A percentile compares a stretch with the other conserved stretches of the same genome.
phyloP scores from a whole-genome alignment of 305 asterid genomes.

The Fraxinus albicans region DNA sequence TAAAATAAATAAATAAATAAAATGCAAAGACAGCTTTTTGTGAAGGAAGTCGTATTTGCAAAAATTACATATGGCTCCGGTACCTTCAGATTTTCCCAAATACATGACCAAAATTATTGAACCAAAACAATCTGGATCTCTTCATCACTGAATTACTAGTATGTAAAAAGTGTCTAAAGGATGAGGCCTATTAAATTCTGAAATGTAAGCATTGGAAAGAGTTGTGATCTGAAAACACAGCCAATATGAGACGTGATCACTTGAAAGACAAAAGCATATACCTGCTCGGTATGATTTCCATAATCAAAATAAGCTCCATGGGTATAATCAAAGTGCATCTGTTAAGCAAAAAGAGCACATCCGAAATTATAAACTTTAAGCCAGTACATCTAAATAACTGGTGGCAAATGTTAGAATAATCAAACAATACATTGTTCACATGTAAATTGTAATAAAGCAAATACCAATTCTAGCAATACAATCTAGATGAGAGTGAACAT shows the following conservation, averaged over 20 bases:
- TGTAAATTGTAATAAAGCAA: neutral
- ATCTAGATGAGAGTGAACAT: neutral
- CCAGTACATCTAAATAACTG: neutral
- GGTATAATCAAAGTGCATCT: slow-evolving; percentile 80
- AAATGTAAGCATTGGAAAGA: slow-evolving; percentile 15
- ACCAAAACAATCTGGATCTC: slow-evolving; percentile 10
- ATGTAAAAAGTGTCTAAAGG: slow-evolving; percentile 1
- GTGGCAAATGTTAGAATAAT: neutral
- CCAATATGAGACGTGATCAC: slow-evolving; percentile 15
- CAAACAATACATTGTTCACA: neutral
- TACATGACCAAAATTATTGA: neutral
- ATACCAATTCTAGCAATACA: neutral
- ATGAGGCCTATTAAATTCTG: slow-evolving; percentile 5
- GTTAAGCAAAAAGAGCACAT: slow-evolving; percentile 29
- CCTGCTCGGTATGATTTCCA: slow-evolving; percentile 94
- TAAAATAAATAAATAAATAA: too few species aligned
- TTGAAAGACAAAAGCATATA: slow-evolving; percentile 29
- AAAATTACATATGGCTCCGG: neutral
- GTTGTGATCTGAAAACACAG: neutral
- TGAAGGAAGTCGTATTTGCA: neutral
- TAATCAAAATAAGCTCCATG: slow-evolving; percentile 87
- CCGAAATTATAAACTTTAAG: slow-evolving; percentile 7
- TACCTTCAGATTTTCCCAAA: neutral
- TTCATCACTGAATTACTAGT: neutral
- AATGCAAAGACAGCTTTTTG: neutral